Evolutionary conservation across 2,329 filamentous ascomycete genomes (phyloP).

Genomic region (Colletotrichum lentis): DNA sequence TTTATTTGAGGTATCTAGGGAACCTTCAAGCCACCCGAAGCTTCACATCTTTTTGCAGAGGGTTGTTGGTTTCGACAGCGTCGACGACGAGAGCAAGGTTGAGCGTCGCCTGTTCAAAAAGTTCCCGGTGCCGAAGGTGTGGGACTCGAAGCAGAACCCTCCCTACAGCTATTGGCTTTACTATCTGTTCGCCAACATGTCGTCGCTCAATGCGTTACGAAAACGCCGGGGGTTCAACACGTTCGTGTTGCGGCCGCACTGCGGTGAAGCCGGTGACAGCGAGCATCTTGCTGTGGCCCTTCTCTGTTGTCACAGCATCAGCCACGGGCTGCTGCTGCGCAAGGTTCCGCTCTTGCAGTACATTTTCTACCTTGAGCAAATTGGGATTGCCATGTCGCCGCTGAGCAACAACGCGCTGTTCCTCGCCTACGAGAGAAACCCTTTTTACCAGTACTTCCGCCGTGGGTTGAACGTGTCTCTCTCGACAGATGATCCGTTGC

Average conservation of each 20-base stretch:
- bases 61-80: slow-evolving; percentile 96
- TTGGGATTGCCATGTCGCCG: slow-evolving; percentile 99
- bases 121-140: slow-evolving; percentile 87
- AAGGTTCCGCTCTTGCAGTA: slow-evolving; percentile 97
- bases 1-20: slow-evolving; percentile 90
- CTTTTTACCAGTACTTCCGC: slow-evolving; percentile 94
- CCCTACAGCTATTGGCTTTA: slow-evolving; percentile 99
- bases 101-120: slow-evolving; percentile 95
- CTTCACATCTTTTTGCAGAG: slow-evolving; percentile 93
- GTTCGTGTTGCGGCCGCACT: slow-evolving; percentile 90
- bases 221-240: slow-evolving; percentile 95
- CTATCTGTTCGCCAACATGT: slow-evolving; percentile 93
- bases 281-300: slow-evolving; percentile 93
- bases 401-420: slow-evolving; percentile 98
- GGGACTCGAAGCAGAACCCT: slow-evolving; percentile 93
- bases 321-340: slow-evolving; percentile 87
- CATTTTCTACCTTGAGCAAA: slow-evolving; percentile 96
- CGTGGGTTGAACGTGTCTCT: slow-evolving; percentile 94
- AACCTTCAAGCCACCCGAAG: slow-evolving; percentile 87
- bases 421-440: slow-evolving; percentile 94
- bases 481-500: slow-evolving; percentile 94
- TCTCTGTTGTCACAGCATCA: slow-evolving; percentile 95
- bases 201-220: slow-evolving; percentile 90
- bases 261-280: slow-evolving; percentile 94
- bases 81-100: slow-evolving; percentile 97